Evolutionary conservation across 2,329 filamentous ascomycete species (phyloP).

Genomic region (Fusarium clavum): DNA sequence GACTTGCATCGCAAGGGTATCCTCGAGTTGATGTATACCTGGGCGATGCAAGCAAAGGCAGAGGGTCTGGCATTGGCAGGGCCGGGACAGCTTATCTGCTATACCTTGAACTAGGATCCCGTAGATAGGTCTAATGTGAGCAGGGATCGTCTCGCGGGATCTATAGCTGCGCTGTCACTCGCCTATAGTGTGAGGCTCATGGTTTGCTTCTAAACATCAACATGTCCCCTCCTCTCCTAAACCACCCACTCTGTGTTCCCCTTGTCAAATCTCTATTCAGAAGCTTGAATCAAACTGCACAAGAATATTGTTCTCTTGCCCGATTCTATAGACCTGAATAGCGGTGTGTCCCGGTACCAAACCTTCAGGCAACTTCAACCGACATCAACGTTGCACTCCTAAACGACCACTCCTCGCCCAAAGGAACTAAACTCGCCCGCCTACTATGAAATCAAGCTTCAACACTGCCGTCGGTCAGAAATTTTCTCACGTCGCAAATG

Average conservation of each 20-base stretch:
- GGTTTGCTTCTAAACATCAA: not conserved
- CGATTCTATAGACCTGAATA: not conserved
- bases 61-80: not conserved
- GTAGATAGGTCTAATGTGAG: not conserved
- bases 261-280: not conserved
- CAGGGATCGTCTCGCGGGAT: not conserved
- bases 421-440: not conserved
- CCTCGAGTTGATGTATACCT: not conserved
- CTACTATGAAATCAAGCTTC: not conserved
- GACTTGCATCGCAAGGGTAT: not conserved
- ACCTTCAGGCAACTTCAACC: conserved; percentile 34
- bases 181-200: not conserved
- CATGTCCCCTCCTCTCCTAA: not conserved
- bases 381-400: conserved; percentile 29
- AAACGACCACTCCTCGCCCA: conserved; percentile 1
- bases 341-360: conserved; percentile 1
- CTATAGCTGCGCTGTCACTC: not conserved
- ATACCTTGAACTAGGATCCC: not conserved
- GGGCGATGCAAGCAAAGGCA: too few species aligned
- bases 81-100: not conserved
- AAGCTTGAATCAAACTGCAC: not conserved
- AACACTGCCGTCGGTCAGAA: conserved; percentile 13
- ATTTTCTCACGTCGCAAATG: conserved; percentile 11
- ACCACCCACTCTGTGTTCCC: not conserved
- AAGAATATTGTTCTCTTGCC: not conserved